These are phyloP conservation scores for Psidium friedrichsthalianum DNA, from an alignment of 345 rosid species.

Conservation along the genomic window DNA sequence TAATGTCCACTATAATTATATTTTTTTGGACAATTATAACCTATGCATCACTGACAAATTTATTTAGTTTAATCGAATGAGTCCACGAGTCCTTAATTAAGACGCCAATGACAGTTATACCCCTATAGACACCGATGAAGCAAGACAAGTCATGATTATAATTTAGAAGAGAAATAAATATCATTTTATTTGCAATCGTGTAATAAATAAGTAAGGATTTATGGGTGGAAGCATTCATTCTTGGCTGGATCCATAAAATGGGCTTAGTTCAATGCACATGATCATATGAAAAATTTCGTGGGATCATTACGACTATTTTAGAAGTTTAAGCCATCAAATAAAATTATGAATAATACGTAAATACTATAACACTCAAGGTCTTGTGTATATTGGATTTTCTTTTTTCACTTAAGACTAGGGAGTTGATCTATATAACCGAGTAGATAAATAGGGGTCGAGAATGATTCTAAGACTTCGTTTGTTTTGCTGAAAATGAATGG, in stretches of 20 bases:
- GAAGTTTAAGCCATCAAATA: neutral
- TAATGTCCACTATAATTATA: rapidly evolving
- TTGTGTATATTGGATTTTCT: neutral
- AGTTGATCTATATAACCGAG: neutral
- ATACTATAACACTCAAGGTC: neutral
- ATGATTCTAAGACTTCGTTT: neutral
- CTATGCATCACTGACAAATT: no score
- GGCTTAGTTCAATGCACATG: no score
- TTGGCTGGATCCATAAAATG: neutral
- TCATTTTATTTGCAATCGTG: neutral
- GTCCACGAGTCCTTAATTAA: neutral
- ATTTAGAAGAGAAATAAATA: neutral
- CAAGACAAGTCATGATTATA: neutral
- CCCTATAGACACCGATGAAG: neutral
- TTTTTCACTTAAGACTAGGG: neutral
- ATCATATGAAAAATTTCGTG: neutral
- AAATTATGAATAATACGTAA: neutral
- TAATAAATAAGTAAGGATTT: neutral
- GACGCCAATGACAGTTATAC: no score
- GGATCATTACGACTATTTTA: neutral
- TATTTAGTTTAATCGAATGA: neutral
- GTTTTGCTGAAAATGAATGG: no score
- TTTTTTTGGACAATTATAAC: neutral
- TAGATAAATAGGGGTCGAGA: neutral
- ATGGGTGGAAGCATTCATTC: neutral